Percentiles rank a stretch among this genome's conserved stretches.
phyloP scores from a whole-genome alignment of 2,329 filamentous ascomycete genomes.

The Tolypocladium sp. region DNA sequence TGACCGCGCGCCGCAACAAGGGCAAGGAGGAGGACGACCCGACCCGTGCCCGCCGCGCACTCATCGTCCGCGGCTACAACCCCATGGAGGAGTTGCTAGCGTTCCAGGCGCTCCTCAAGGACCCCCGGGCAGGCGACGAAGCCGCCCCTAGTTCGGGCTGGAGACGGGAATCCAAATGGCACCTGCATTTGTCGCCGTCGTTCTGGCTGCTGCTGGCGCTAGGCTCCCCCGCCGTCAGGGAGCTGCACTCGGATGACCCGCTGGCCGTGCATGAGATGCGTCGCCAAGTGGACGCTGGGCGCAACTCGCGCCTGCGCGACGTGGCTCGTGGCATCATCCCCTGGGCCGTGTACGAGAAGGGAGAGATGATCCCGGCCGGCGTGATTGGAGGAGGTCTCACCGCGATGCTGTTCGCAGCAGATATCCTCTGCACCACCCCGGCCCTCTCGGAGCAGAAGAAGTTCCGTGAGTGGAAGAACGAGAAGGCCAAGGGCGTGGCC shows the following conservation, averaged over 20 bases:
- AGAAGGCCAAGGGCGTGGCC: constrained; percentile 7
- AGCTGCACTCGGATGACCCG: background rate
- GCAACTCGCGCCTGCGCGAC: background rate
- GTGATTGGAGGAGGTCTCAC: background rate
- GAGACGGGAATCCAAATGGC: background rate
- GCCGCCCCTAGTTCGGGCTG: background rate
- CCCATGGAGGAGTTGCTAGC: background rate
- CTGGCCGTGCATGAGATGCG: too few species aligned
- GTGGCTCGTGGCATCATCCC: background rate
- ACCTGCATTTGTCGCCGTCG: background rate
- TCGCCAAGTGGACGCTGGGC: too few species aligned
- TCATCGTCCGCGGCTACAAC: background rate
- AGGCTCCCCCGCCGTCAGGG: background rate
- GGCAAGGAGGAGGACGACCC: background rate
- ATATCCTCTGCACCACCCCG: background rate
- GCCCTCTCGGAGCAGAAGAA: background rate
- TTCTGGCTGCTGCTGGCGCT: background rate
- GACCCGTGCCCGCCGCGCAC: too few species aligned
- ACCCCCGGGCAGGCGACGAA: background rate
- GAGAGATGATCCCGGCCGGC: background rate
- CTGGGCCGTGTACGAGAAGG: background rate
- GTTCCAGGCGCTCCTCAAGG: background rate
- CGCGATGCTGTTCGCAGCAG: background rate
- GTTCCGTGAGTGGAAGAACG: constrained; percentile 2
- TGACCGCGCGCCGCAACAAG: background rate